Conservation (phyloP, 2,329 filamentous ascomycete genomes). For the Corinectria fuckeliana region DNA sequence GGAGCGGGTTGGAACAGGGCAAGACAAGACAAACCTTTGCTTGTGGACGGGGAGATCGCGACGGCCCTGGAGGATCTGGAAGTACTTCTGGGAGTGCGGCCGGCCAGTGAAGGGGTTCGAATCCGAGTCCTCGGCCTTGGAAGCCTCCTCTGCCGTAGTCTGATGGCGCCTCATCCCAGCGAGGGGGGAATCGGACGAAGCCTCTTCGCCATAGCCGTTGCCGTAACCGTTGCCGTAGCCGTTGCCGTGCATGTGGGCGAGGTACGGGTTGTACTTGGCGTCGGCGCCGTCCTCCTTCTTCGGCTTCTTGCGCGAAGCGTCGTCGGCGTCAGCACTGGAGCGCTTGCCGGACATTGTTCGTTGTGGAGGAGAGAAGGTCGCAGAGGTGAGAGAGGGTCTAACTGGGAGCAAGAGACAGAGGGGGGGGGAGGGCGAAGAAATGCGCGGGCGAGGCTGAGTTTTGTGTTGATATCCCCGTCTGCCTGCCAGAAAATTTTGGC, state of each 20-base stretch:
- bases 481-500: conserved; percentile 40
- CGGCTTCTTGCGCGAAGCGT: conserved; percentile 51
- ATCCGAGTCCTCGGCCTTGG: conserved; percentile 78
- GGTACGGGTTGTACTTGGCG: conserved; percentile 76
- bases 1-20: too few species aligned
- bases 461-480: conserved; percentile 25
- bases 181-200: conserved; percentile 57
- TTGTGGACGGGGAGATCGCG: conserved; percentile 89
- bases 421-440: too few species aligned
- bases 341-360: conserved; percentile 55
- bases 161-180: conserved; percentile 75
- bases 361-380: conserved; percentile 9
- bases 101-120: conserved; percentile 85
- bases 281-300: conserved; percentile 45
- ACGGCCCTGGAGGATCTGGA: conserved; percentile 84
- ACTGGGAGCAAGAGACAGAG: conserved; percentile 5
- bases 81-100: conserved; percentile 82
- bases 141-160: conserved; percentile 79
- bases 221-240: conserved; percentile 50
- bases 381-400: conserved; percentile 1
- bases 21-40: conserved; percentile 69
- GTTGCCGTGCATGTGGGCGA: conserved; percentile 81
- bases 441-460: conserved; percentile 36
- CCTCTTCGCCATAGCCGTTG: conserved; percentile 47
- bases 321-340: conserved; percentile 52